phyloP scores from a whole-genome alignment of 352 stramenopile genomes.

The Pythium dissimile region DNA sequence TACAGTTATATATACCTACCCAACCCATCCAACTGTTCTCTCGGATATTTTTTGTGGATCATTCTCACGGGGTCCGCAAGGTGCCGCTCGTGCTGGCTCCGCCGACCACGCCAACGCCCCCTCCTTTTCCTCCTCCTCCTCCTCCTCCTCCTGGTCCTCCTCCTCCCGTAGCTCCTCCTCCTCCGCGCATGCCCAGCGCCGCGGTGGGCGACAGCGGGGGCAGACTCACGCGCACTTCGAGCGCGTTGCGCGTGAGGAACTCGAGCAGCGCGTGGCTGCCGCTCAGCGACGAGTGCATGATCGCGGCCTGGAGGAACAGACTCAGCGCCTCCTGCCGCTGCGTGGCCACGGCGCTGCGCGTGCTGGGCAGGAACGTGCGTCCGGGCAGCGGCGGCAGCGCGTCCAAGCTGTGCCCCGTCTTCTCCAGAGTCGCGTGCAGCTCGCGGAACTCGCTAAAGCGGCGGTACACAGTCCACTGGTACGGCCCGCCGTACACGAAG shows the following conservation, averaged over 20 bases:
- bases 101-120: not conserved
- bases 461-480: conserved; percentile 85
- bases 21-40: not conserved
- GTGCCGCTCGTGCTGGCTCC: conserved; percentile 11
- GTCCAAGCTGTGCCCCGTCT: conserved; percentile 42
- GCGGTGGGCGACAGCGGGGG: conserved; percentile 65
- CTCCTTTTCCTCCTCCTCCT: not conserved
- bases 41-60: not conserved
- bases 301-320: conserved; percentile 70
- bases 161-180: conserved; percentile 1
- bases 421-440: conserved; percentile 45
- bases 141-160: not conserved
- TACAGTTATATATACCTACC: not conserved
- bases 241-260: conserved; percentile 71
- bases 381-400: conserved; percentile 59
- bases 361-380: conserved; percentile 76
- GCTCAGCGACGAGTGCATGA: conserved; percentile 81
- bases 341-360: conserved; percentile 60
- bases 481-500: conserved; percentile 77
- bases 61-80: conserved; percentile 12
- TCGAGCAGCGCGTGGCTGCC: conserved; percentile 66
- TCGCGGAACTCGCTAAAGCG: conserved; percentile 82
- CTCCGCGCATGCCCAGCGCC: conserved; percentile 1
- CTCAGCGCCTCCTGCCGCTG: conserved; percentile 75
- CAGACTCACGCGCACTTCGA: conserved; percentile 77